phyloP scores from a whole-genome alignment of 176 grass and related monocot genomes.

The Puya raimondii region DNA sequence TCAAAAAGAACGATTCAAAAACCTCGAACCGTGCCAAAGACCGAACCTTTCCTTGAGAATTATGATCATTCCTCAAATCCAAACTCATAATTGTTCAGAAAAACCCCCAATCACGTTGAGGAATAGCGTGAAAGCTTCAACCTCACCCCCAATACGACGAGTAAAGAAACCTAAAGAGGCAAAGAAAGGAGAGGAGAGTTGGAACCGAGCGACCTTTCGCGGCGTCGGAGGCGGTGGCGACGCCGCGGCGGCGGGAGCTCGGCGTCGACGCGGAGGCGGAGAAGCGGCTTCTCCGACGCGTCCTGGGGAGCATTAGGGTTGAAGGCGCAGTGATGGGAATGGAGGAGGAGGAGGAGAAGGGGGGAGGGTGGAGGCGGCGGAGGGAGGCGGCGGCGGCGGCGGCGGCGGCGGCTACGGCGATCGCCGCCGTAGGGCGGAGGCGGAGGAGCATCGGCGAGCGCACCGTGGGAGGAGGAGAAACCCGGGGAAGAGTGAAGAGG shows the following conservation, averaged over 20 bases:
- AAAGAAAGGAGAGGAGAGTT: too few species aligned
- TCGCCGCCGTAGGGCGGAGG: slow-evolving; percentile 28
- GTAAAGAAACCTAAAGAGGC: too few species aligned
- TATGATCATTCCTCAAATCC: not conserved
- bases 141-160: too few species aligned
- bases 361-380: slow-evolving; percentile 15
- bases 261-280: slow-evolving; percentile 14
- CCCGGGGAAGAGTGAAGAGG: not conserved
- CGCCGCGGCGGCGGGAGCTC: not conserved
- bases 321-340: too few species aligned
- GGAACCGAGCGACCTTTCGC: not conserved
- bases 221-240: slow-evolving; percentile 12
- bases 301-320: too few species aligned
- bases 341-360: slow-evolving; percentile 6
- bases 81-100: too few species aligned
- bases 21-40: too few species aligned
- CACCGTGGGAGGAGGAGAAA: not conserved
- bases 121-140: too few species aligned
- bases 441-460: slow-evolving; percentile 45
- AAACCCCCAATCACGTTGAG: too few species aligned
- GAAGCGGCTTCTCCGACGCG: not conserved
- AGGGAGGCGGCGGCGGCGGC: slow-evolving; percentile 25
- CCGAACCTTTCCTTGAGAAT: not conserved
- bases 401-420: slow-evolving; percentile 41
- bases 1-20: too few species aligned